These are phyloP conservation scores for Pseudozyma sp. DNA, from an alignment of 1,284 basidiomycete species.

Conservation along the genomic window DNA sequence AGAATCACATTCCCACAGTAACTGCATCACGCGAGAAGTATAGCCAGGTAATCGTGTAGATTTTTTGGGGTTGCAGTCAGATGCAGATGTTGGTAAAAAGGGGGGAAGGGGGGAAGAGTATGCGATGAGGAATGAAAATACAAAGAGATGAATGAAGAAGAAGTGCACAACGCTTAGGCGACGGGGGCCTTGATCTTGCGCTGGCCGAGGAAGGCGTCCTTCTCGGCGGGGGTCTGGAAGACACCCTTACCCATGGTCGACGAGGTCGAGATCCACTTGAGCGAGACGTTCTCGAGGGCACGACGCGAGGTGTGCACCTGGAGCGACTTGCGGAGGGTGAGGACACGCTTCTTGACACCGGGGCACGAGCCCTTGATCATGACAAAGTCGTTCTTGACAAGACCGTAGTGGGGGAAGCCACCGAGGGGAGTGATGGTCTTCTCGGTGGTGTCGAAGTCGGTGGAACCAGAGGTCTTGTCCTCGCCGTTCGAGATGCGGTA, in stretches of 20 bases:
- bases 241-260: conserved; percentile 89
- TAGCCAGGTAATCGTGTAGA: conserved; percentile 48
- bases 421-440: conserved; percentile 98
- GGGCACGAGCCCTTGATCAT: conserved; percentile 82
- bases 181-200: conserved; percentile 47
- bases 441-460: conserved; percentile 73
- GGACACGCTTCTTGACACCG: conserved; percentile 97
- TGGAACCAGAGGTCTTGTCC: conserved; percentile 87
- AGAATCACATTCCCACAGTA: neutral
- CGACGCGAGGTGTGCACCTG: conserved; percentile 66
- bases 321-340: conserved; percentile 74
- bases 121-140: conserved; percentile 28
- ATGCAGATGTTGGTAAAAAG: conserved; percentile 31
- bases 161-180: conserved; percentile 39
- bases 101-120: conserved; percentile 5
- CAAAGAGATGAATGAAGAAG: conserved; percentile 18
- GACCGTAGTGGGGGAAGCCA: conserved; percentile 98
- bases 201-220: conserved; percentile 88
- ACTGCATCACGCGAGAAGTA: neutral
- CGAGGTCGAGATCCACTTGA: conserved; percentile 99
- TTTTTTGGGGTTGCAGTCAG: conserved; percentile 42
- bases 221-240: conserved; percentile 96
- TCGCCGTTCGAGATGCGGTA: conserved; percentile 90
- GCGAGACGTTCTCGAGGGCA: conserved; percentile 89
- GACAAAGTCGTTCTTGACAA: conserved; percentile 98